A percentile compares a stretch with the other conserved stretches of the same genome.
These are phyloP conservation scores for Phialemoniopsis sp. DNA, from an alignment of 2,329 filamentous ascomycete species.

Conservation along the genomic window DNA sequence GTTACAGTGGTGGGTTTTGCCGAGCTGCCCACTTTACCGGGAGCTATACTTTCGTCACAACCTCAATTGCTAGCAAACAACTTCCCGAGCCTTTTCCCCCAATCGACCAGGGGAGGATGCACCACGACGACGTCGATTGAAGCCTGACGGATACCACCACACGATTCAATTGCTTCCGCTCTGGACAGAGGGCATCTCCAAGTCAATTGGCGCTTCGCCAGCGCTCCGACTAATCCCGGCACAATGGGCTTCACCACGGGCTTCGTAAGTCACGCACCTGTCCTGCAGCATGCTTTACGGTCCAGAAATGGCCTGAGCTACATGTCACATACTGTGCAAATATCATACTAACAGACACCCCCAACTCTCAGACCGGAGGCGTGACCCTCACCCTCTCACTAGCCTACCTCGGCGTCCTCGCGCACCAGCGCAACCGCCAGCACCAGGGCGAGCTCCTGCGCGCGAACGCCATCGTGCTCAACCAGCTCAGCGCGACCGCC, in stretches of 20 bases:
- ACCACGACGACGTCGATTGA: no score
- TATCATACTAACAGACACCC: background rate
- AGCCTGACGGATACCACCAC: background rate
- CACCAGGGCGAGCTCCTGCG: conserved; percentile 52
- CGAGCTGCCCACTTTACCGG: no score
- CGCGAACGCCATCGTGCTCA: conserved; percentile 50
- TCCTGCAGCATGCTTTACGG: no score
- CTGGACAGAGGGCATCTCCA: conserved; percentile 1
- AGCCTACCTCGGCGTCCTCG: conserved; percentile 67
- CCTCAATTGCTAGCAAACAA: no score
- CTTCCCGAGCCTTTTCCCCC: no score
- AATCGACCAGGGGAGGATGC: no score
- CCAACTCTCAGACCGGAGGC: conserved; percentile 58
- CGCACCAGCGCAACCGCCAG: conserved; percentile 66
- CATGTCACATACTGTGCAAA: background rate
- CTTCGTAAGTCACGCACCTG: conserved; percentile 52
- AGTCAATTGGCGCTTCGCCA: conserved; percentile 14
- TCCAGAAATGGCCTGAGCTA: no score
- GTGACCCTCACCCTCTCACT: conserved; percentile 70
- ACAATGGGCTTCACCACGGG: conserved; percentile 71
- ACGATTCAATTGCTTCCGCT: background rate
- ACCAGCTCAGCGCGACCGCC: conserved; percentile 34
- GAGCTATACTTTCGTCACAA: no score
- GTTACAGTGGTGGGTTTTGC: no score
- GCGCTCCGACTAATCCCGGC: conserved; percentile 10